These are phyloP conservation scores for Stylonectria norvegica DNA, from an alignment of 2,329 filamentous ascomycete genomes.

Conservation along the genomic window DNA sequence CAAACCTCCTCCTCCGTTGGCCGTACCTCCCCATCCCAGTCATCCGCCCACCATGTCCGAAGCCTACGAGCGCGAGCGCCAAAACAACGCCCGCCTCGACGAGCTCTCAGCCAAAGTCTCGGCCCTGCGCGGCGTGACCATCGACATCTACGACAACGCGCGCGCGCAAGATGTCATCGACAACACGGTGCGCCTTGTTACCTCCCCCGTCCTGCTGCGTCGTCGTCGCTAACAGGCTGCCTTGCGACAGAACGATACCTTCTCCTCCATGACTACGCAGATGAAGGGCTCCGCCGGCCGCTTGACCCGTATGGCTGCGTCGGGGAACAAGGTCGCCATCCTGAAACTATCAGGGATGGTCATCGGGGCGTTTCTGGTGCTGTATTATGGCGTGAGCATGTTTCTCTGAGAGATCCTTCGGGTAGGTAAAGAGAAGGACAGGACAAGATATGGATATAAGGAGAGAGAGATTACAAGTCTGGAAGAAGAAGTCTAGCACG, in stretches of 20 bases:
- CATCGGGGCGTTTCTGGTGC: slow-evolving; percentile 64
- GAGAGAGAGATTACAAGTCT: slow-evolving; percentile 2
- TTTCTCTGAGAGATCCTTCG: slow-evolving; percentile 46
- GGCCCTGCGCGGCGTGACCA: slow-evolving; percentile 85
- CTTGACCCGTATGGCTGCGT: slow-evolving; percentile 83
- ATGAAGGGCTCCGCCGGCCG: slow-evolving; percentile 81
- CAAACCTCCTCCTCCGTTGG: not conserved
- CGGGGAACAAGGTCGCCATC: slow-evolving; percentile 87
- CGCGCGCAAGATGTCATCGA: slow-evolving; percentile 85
- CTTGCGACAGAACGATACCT: slow-evolving; percentile 69
- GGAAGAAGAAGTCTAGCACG: not conserved
- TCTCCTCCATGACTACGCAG: slow-evolving; percentile 78
- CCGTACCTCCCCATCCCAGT: not conserved
- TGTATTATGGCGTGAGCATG: slow-evolving; percentile 70
- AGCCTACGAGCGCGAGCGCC: slow-evolving; percentile 75
- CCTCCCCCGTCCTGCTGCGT: slow-evolving; percentile 2
- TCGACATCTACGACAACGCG: slow-evolving; percentile 97
- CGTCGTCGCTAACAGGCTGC: slow-evolving; percentile 8
- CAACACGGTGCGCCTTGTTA: slow-evolving; percentile 75
- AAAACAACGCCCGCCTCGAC: slow-evolving; percentile 93
- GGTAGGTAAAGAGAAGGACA: not conserved
- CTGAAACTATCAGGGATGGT: slow-evolving; percentile 85
- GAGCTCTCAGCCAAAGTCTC: slow-evolving; percentile 89
- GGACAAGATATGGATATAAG: not conserved
- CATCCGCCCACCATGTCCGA: slow-evolving; percentile 57